Conservation (phyloP, 208 protist genomes). For the Wallacemonas collosoma region DNA sequence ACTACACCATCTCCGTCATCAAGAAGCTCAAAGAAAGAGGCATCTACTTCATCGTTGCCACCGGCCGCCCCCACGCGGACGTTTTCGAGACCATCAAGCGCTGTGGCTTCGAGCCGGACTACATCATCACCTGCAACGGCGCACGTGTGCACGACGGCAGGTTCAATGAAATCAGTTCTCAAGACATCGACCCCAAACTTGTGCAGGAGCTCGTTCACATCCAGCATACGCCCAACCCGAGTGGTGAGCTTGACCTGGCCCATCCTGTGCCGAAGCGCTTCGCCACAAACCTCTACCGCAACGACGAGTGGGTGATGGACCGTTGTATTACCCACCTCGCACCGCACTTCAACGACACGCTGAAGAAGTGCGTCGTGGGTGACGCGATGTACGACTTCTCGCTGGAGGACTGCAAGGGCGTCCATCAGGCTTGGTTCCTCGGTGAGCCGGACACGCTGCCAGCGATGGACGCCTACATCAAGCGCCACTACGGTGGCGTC, state of each 20-base stretch:
- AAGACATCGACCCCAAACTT: conserved; percentile 34
- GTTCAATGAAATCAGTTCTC: conserved; percentile 32
- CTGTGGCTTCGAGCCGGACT: conserved; percentile 31
- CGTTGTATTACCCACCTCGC: background rate
- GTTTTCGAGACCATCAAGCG: conserved; percentile 23
- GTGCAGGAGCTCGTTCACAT: conserved; percentile 32
- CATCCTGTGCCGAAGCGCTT: conserved; percentile 4
- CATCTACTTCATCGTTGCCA: conserved; percentile 40
- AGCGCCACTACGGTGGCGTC: conserved; percentile 6
- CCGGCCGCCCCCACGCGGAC: conserved; percentile 41
- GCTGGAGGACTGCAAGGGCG: conserved; percentile 5
- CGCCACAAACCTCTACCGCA: conserved; percentile 28
- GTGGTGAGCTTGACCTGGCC: background rate
- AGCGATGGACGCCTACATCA: conserved; percentile 20
- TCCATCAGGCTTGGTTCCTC: conserved; percentile 18
- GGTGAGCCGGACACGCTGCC: conserved; percentile 14
- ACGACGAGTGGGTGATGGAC: conserved; percentile 38
- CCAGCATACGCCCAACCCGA: background rate
- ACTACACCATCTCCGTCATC: conserved; percentile 32
- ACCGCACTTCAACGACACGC: conserved; percentile 22
- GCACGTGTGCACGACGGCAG: conserved; percentile 37
- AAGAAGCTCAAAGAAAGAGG: conserved; percentile 27
- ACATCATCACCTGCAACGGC: conserved; percentile 58
- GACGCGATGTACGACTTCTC: conserved; percentile 13
- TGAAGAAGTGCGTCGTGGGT: conserved; percentile 20